Base-by-base conservation (phyloP, 805 yeast genomes). In the Candida nemodendra region DNA sequence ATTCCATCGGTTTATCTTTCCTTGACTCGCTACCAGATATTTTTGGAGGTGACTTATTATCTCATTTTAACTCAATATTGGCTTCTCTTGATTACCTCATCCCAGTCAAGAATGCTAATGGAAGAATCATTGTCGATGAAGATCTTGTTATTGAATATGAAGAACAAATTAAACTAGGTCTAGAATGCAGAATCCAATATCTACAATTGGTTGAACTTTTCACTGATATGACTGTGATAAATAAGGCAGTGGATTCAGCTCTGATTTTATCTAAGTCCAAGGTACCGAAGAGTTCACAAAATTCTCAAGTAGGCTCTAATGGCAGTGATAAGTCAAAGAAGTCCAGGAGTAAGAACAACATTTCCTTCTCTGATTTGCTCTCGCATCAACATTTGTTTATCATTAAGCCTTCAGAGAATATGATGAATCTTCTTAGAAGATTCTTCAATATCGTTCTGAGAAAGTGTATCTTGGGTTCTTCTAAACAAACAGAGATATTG, bases 341-440 rank as follows among this genome's bases (percentile, higher is more conserved):
- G 16, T 58, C 54, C 32, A 66, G 65, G 40, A 65, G 66, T 47
- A 61, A 55, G 38, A 57, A 69, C 35, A 72, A 65, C 51, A 70
- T 69, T 50, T 78, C 88, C 4, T 61, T 81, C 44, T 74, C 90
- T 7, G 95, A 84, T 61, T 55, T 83, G 21, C 65, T 82, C 32
- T 78, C 89, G 1, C 85, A 83, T 56, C 69, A 79, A 31, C 78
- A 75, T 37, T 65, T 76, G 36, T 83, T 84, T 50, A 56, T 58
- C 19, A 53, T 61, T 7, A 58, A 63, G 8, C 69, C 77, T 12
- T 66, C 80, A 4, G 27, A 43, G 0, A 18, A 39, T 1, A 72
- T 78, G 6, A 44, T 64, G 13, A 19, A 27, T 2, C 37, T 48
- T 0, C 64, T 78, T 6, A 56, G 74, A 34, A 38, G 41, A 2